Conservation (phyloP, 2,329 filamentous ascomycete genomes). For the Drechslerella stenobrocha region DNA sequence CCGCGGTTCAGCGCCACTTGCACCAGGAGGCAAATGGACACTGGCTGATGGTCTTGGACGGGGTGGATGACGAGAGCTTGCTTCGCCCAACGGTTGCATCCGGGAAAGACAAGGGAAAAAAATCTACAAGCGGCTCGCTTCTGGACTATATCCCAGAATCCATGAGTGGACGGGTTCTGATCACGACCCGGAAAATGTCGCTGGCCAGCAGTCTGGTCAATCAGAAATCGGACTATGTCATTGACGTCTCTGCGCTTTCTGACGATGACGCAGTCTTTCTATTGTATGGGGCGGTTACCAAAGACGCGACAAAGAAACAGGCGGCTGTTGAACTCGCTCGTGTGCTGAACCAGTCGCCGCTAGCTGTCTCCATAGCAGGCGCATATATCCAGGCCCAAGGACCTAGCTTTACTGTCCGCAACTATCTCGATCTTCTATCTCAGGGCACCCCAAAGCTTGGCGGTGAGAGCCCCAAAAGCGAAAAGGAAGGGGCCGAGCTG, state of each 20-base stretch:
- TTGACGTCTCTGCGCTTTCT: slow-evolving; percentile 1
- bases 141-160: slow-evolving; percentile 7
- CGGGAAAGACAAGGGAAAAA: neutral
- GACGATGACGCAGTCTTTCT: slow-evolving; percentile 4
- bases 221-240: slow-evolving; percentile 14
- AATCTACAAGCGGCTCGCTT: neutral
- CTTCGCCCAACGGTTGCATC: neutral
- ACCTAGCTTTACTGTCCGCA: neutral
- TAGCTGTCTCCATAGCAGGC: slow-evolving; percentile 4
- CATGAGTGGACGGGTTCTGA: slow-evolving; percentile 10
- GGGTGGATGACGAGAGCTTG: slow-evolving; percentile 9
- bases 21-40: slow-evolving; percentile 5
- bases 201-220: slow-evolving; percentile 2
- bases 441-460: neutral
- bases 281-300: slow-evolving; percentile 5
- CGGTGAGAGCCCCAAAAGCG: neutral
- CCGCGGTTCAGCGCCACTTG: slow-evolving; percentile 6
- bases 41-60: slow-evolving; percentile 11
- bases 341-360: neutral
- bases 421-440: slow-evolving; percentile 2
- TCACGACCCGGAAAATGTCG: slow-evolving; percentile 4
- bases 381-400: slow-evolving; percentile 4
- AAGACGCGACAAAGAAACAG: slow-evolving; percentile 5
- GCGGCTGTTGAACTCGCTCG: neutral
- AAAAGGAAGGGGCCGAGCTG: neutral